Percentiles rank a stretch among this genome's conserved stretches.
Evolutionary conservation across 73 alveolate species (phyloP).

Genomic region (Blepharisma stoltei): DNA sequence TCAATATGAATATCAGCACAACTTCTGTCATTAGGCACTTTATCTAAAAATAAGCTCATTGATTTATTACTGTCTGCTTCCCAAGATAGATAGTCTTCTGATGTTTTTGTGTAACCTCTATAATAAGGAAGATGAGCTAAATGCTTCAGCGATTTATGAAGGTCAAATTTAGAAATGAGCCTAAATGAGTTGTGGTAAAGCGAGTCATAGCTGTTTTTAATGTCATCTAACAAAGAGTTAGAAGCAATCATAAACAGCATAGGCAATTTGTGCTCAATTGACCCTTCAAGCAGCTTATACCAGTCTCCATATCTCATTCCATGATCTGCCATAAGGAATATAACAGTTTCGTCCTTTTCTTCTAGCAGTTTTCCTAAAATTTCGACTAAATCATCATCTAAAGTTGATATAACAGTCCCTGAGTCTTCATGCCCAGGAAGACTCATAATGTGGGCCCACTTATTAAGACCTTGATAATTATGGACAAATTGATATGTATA

Average conservation of each 20-base stretch:
- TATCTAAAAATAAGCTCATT: slow-evolving; percentile 19
- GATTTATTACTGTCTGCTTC: background rate
- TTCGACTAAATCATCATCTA: slow-evolving; percentile 7
- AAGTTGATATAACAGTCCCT: slow-evolving; percentile 12
- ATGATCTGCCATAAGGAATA: slow-evolving; percentile 21
- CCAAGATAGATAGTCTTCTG: no score
- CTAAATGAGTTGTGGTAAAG: background rate
- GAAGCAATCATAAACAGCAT: background rate
- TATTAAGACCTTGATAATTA: slow-evolving; percentile 17
- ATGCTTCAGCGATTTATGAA: background rate
- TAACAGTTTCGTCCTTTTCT: background rate
- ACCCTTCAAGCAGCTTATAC: background rate
- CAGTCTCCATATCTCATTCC: slow-evolving; percentile 30
- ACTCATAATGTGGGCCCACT: slow-evolving; percentile 17
- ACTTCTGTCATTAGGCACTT: slow-evolving; percentile 25
- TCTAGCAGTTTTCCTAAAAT: background rate
- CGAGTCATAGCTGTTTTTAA: background rate
- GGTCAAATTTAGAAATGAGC: background rate
- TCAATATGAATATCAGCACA: slow-evolving; percentile 18
- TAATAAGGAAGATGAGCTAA: background rate
- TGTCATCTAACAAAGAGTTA: background rate
- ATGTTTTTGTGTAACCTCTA: background rate
- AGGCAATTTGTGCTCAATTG: background rate
- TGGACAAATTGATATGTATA: background rate
- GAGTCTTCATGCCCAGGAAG: slow-evolving; percentile 20